Evolutionary conservation across 495 filamentous ascomycete genomes (phyloP).

Genomic region (Echria macrotheca): DNA sequence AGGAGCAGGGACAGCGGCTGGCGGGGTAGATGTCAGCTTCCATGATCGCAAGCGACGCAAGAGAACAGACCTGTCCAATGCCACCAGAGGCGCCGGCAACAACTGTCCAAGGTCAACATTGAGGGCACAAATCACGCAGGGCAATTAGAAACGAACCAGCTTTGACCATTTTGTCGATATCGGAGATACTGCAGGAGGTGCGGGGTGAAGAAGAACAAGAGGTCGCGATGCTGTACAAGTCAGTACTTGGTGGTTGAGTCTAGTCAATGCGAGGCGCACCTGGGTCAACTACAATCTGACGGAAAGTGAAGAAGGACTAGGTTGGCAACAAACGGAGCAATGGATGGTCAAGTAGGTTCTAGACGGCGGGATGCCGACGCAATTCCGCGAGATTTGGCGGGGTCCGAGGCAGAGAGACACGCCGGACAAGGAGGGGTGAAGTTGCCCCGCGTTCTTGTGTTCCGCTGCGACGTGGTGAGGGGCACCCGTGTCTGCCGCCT

Average conservation of each 20-base stretch:
- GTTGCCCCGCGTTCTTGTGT: neutral
- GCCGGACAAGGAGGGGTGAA: neutral
- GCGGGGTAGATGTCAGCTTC: slow-evolving; percentile 8
- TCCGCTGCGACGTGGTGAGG: neutral
- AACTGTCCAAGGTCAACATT: slow-evolving; percentile 49
- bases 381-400: neutral
- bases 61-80: slow-evolving; percentile 79
- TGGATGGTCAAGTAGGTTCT: neutral
- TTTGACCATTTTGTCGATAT: slow-evolving; percentile 69
- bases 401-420: neutral
- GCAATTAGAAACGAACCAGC: slow-evolving; percentile 55
- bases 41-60: neutral
- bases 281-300: no score
- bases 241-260: slow-evolving; percentile 3
- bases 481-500: neutral
- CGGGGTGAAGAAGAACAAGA: slow-evolving; percentile 21
- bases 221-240: slow-evolving; percentile 10
- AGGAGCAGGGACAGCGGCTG: slow-evolving; percentile 94
- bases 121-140: slow-evolving; percentile 7
- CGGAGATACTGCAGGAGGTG: slow-evolving; percentile 13
- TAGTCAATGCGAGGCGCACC: neutral
- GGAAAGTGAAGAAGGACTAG: no score
- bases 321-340: no score
- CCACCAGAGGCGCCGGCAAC: slow-evolving; percentile 96
- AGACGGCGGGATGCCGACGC: neutral